Evolutionary conservation across 805 yeast genomes (phyloP).

Genomic region (Candida broadrunensis): DNA sequence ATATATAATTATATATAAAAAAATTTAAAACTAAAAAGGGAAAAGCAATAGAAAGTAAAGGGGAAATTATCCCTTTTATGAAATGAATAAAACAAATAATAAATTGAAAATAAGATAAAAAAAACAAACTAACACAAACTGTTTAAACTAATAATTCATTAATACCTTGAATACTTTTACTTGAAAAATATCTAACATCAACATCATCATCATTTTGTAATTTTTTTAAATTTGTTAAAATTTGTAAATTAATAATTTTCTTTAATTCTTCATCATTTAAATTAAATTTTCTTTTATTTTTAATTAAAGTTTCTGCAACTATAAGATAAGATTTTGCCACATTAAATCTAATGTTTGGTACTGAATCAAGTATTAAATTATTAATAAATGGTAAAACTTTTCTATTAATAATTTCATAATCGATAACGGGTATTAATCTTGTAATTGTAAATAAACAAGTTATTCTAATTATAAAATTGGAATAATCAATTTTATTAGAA

Average conservation of each 20-base stretch:
- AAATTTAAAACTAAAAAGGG: no score
- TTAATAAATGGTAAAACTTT: slow-evolving; percentile 79
- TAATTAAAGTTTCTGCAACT: slow-evolving; percentile 51
- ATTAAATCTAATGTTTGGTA: slow-evolving; percentile 94
- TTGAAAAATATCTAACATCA: slow-evolving; percentile 87
- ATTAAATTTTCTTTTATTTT: slow-evolving; percentile 9
- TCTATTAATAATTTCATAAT: slow-evolving; percentile 50
- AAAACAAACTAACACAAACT: no score
- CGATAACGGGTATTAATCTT: slow-evolving; percentile 72
- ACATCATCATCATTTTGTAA: slow-evolving; percentile 73
- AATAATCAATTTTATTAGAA: slow-evolving; percentile 38
- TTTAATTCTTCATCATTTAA: slow-evolving; percentile 17
- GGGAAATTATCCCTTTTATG: no score
- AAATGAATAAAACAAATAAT: no score
- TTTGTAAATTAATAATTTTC: slow-evolving; percentile 35
- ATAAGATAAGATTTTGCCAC: slow-evolving; percentile 80
- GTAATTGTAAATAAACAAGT: slow-evolving; percentile 88
- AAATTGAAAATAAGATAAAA: no score
- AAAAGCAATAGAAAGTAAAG: no score
- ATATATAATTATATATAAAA: neutral
- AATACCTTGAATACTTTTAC: slow-evolving; percentile 44
- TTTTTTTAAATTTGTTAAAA: slow-evolving; percentile 63
- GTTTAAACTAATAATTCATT: slow-evolving; percentile 11
- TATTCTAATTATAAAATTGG: slow-evolving; percentile 86
- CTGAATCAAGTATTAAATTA: slow-evolving; percentile 70